Evolutionary conservation across 2,329 filamentous ascomycete genomes (phyloP).

Genomic region (Aureobasidium sp.): DNA sequence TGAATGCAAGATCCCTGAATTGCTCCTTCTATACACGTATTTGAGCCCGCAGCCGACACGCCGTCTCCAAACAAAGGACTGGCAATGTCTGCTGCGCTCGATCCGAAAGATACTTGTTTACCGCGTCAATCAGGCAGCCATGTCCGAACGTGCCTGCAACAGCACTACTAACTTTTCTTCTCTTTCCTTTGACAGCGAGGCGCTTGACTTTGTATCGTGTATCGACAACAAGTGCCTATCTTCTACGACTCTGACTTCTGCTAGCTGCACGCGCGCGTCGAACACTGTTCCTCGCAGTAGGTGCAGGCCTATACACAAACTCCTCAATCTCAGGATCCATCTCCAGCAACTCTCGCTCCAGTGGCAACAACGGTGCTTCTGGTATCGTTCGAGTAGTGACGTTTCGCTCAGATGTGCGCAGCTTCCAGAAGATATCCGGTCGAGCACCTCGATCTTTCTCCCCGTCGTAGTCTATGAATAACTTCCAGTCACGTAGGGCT

Average conservation of each 20-base stretch:
- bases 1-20: not conserved
- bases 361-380: conserved; percentile 39
- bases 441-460: conserved; percentile 26
- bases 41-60: not conserved
- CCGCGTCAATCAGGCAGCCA: not conserved
- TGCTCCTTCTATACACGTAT: not conserved
- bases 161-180: too few species aligned
- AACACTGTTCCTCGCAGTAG: conserved; percentile 8
- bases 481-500: conserved; percentile 41
- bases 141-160: too few species aligned
- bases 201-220: too few species aligned
- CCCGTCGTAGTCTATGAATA: conserved; percentile 38
- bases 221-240: not conserved
- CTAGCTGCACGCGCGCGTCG: not conserved
- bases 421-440: conserved; percentile 39
- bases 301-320: conserved; percentile 28
- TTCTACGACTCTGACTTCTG: conserved; percentile 5
- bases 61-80: not conserved
- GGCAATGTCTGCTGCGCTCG: not conserved
- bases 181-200: too few species aligned
- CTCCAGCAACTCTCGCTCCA: conserved; percentile 38
- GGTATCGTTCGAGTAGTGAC: conserved; percentile 35
- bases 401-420: conserved; percentile 29
- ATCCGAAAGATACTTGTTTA: not conserved
- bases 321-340: conserved; percentile 37